Conservation (phyloP, 1,284 basidiomycete species). For the Ustilago cynodontis region DNA sequence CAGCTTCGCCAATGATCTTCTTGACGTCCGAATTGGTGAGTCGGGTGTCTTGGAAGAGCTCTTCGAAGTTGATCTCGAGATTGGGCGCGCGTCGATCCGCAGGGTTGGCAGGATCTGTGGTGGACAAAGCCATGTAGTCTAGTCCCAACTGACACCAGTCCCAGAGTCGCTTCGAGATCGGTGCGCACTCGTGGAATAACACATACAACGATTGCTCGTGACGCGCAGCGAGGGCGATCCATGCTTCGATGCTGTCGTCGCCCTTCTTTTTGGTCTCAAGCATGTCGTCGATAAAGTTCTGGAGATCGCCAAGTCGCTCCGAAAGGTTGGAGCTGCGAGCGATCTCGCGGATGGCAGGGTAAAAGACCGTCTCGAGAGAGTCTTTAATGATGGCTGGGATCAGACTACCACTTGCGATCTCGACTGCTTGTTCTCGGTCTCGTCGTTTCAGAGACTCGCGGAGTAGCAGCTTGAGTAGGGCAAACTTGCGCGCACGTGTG, state of each 20-base stretch:
- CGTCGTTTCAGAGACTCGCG: conserved; percentile 63
- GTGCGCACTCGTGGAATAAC: conserved; percentile 64
- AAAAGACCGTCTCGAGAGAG: conserved; percentile 63
- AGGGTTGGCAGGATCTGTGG: conserved; percentile 65
- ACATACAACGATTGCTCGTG: conserved; percentile 67
- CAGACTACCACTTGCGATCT: conserved; percentile 59
- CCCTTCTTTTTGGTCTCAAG: conserved; percentile 58
- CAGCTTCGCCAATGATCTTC: conserved; percentile 58
- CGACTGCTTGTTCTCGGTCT: conserved; percentile 64
- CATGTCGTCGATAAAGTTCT: conserved; percentile 65
- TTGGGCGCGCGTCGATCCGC: conserved; percentile 61
- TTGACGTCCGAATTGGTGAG: conserved; percentile 61
- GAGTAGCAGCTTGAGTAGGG: conserved; percentile 64
- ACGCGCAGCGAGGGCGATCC: conserved; percentile 63
- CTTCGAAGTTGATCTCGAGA: conserved; percentile 68
- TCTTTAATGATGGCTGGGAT: conserved; percentile 66
- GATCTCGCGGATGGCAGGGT: conserved; percentile 57
- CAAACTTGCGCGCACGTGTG: conserved; percentile 63
- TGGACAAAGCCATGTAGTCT: conserved; percentile 67
- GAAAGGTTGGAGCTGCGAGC: conserved; percentile 57
- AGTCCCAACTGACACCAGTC: conserved; percentile 62
- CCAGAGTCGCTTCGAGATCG: conserved; percentile 61
- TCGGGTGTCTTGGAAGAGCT: conserved; percentile 63
- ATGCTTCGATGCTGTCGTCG: conserved; percentile 57
- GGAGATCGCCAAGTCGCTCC: conserved; percentile 63